Percentiles rank a stretch among this genome's conserved stretches.
Conservation (phyloP, 352 stramenopile genomes). For the Phytophthora foliorum region DNA sequence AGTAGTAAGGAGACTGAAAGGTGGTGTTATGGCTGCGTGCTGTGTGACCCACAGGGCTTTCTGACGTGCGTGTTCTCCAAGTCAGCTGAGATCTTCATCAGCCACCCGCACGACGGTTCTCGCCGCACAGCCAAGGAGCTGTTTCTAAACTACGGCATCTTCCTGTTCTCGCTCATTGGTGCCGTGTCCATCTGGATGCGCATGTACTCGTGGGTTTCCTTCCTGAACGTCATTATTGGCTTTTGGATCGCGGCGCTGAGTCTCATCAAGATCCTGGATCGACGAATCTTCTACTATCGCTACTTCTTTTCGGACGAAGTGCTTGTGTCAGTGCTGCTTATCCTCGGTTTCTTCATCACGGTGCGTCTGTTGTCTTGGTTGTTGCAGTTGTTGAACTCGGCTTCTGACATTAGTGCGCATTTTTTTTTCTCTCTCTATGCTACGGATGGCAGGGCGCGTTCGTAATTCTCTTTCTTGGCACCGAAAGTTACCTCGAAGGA, state of each 20-base stretch:
- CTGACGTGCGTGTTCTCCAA: constrained; percentile 85
- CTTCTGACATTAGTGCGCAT: background rate
- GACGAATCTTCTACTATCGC: constrained; percentile 90
- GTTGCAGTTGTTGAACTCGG: background rate
- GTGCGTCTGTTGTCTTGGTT: constrained; percentile 36
- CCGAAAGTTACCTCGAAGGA: constrained; percentile 89
- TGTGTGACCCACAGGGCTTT: constrained; percentile 58
- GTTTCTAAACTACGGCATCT: constrained; percentile 91
- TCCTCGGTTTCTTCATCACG: constrained; percentile 87
- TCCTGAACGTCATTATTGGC: constrained; percentile 76
- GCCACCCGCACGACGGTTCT: constrained; percentile 68
- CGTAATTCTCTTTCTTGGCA: constrained; percentile 86
- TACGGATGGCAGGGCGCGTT: constrained; percentile 62
- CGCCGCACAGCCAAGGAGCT: constrained; percentile 82
- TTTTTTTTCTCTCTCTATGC: background rate
- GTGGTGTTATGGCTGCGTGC: background rate
- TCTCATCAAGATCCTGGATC: constrained; percentile 85
- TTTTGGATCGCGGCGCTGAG: constrained; percentile 74
- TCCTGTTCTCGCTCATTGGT: constrained; percentile 86
- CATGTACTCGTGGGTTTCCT: constrained; percentile 86
- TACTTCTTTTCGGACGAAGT: constrained; percentile 92
- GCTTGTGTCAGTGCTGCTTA: constrained; percentile 81
- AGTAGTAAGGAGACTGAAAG: constrained; percentile 1
- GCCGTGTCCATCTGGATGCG: constrained; percentile 89
- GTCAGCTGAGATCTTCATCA: constrained; percentile 80